Evolutionary conservation across 768 basidiomycete species (phyloP).

Genomic region (Pleurotus citrinopileatus): DNA sequence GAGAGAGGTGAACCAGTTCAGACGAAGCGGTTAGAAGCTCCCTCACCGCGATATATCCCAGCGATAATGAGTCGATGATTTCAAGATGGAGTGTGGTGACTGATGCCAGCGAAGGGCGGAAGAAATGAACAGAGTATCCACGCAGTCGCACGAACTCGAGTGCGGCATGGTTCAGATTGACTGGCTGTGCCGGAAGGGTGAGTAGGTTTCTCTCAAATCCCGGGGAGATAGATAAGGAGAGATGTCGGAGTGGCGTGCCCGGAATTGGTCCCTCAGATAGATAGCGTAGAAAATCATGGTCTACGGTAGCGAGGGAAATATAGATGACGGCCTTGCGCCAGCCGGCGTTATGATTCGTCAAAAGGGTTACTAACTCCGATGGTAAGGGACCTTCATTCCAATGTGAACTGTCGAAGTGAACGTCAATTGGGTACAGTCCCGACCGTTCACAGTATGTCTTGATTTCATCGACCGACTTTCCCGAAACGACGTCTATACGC

Average conservation of each 20-base stretch:
- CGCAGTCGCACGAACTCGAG: constrained; percentile 40
- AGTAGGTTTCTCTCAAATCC: background rate
- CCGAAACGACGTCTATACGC: constrained; percentile 28
- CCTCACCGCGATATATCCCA: constrained; percentile 32
- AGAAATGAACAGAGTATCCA: constrained; percentile 39
- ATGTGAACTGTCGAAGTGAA: constrained; percentile 23
- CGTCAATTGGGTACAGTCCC: constrained; percentile 23
- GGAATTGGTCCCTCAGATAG: background rate
- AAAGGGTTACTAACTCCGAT: background rate
- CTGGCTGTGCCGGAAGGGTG: constrained; percentile 16
- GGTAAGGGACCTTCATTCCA: background rate
- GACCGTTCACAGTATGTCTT: constrained; percentile 33
- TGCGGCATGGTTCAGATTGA: constrained; percentile 25
- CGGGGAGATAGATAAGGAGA: background rate
- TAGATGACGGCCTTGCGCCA: background rate
- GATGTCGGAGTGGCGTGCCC: background rate
- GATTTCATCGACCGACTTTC: constrained; percentile 19
- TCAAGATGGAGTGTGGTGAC: constrained; percentile 44
- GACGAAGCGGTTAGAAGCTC: constrained; percentile 31
- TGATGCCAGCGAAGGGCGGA: constrained; percentile 30
- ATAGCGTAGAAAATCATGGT: background rate
- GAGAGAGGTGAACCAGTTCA: constrained; percentile 35
- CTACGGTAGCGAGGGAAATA: background rate
- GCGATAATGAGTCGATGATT: constrained; percentile 32
- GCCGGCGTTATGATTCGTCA: background rate